Evolutionary conservation across 176 grass and related monocot genomes (phyloP), one percentile per base, ranked within the genome.

Genomic region (Otatea glauca): DNA sequence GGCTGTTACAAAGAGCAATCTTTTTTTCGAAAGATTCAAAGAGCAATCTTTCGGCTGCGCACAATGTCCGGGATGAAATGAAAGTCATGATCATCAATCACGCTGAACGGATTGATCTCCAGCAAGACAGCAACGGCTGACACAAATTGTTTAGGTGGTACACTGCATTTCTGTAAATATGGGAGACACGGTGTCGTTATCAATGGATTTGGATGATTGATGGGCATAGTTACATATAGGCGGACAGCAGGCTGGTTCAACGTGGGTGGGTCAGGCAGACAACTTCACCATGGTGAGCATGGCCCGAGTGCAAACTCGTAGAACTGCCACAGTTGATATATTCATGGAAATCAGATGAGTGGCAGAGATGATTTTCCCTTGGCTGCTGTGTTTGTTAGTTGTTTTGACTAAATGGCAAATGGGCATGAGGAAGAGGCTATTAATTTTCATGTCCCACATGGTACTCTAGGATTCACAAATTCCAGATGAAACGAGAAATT

Each of bases 151-250:
- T 48, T 50, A 62, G 59, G 59, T 29, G 70, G 23, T 50, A 72
- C 23, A 32, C 69, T 51, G 68, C 68, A 82, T 83, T 23, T 47
- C 68, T 63, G 68, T 18, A 39, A 73, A 90, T 41, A 12, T 75
- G 13, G 81, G 77, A 76, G 81, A 88, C 66, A 21, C 18, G 3
- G 24, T 10, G 51, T 16, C 86, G 65, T 89, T 87, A 17, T 63
- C 54, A 24, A 48, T 80, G 62, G 85, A 88, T 85, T 38, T 76
- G 87, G 59, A 90, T 94, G 71, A 92, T 94, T 50, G 73, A 85
- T 54, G 70, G 42, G 2, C 42, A 10, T 10, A 44, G 72, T 29
- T 78, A 83, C 35, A 85, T 88, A 25, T 13, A 35, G 49, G 4
- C 47, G 15, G 84, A 50, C 79, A 49, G 47, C 47, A 49, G 84